Percentiles rank a stretch among this genome's conserved stretches.
These are phyloP conservation scores for Aciculosporium take DNA, from an alignment of 2,329 filamentous ascomycete genomes.

Conservation along the genomic window DNA sequence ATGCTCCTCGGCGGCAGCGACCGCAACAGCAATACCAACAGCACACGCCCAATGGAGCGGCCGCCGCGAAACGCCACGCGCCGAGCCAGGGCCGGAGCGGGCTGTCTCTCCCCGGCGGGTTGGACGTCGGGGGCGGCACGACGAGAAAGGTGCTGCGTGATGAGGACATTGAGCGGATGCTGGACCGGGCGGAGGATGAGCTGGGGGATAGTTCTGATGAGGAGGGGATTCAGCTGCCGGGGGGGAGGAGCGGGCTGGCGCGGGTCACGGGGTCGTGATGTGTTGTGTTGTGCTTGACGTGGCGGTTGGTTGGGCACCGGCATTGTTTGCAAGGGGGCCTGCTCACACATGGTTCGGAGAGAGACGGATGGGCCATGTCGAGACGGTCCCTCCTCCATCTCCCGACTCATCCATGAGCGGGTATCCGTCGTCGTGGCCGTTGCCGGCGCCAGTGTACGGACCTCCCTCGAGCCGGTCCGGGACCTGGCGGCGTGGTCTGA, in stretches of 20 bases:
- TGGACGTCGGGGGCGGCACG: conserved; percentile 27
- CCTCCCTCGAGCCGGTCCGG: too few species aligned
- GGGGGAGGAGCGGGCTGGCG: conserved; percentile 15
- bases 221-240: conserved; percentile 38
- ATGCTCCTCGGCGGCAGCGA: conserved; percentile 25
- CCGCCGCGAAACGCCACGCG: conserved; percentile 29
- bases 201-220: conserved; percentile 42
- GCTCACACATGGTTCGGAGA: too few species aligned
- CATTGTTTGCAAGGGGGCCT: too few species aligned
- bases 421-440: too few species aligned
- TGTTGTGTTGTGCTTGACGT: too few species aligned
- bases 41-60: conserved; percentile 18
- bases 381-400: too few species aligned
- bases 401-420: too few species aligned
- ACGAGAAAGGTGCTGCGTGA: conserved; percentile 29
- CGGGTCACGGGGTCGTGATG: conserved; percentile 16
- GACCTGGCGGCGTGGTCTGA: too few species aligned
- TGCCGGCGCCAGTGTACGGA: too few species aligned
- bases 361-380: too few species aligned
- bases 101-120: conserved; percentile 35
- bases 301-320: neutral
- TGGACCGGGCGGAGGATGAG: conserved; percentile 37
- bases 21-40: conserved; percentile 15
- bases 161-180: conserved; percentile 44
- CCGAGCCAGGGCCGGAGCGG: conserved; percentile 28